phyloP scores from a whole-genome alignment of 257 asterid genomes.

The Solanum tarapatanum region DNA sequence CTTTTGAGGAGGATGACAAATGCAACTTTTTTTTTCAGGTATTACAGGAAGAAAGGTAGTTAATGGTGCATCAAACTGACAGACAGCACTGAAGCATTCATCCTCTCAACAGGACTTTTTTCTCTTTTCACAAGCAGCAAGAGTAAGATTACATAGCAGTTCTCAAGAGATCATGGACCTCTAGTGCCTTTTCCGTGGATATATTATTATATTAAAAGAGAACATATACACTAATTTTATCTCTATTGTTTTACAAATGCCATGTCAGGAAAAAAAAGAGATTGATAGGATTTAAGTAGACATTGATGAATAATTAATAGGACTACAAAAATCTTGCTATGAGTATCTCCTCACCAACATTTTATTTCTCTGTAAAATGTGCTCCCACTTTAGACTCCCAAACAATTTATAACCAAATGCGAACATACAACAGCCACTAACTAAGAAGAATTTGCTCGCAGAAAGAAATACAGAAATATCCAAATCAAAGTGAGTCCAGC shows the following conservation, averaged over 20 bases:
- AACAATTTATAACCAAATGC: not conserved
- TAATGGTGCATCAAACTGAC: not conserved
- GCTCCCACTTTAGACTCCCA: not conserved
- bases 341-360: not conserved
- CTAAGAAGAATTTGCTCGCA: not conserved
- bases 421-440: not conserved
- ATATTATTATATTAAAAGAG: not conserved
- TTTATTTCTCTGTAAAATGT: not conserved
- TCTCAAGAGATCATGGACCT: not conserved
- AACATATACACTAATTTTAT: not conserved
- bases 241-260: not conserved
- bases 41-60: not conserved
- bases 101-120: not conserved
- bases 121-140: not conserved
- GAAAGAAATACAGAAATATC: not conserved
- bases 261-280: too few relatives aligned
- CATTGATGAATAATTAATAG: not conserved
- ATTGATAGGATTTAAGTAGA: not conserved
- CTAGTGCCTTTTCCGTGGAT: not conserved
- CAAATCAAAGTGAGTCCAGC: not conserved
- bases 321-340: not conserved
- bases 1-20: not conserved
- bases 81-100: not conserved
- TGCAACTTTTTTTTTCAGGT: not conserved
- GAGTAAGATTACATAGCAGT: not conserved